Evolutionary conservation across 2,329 filamentous ascomycete species (phyloP).

Genomic region (Beauveria australis): DNA sequence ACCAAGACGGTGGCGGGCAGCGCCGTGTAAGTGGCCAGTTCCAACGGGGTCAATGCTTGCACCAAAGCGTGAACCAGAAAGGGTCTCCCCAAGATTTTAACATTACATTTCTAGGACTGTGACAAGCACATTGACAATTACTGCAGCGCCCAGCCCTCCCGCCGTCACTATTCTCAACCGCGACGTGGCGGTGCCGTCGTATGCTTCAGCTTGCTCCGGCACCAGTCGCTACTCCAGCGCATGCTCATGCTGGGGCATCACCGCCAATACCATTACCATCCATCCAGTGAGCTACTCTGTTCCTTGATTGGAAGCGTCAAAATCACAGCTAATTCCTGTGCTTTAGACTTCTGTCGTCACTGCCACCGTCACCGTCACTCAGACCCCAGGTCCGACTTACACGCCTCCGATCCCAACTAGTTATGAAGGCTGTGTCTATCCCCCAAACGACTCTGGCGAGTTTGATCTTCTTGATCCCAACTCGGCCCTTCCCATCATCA

Average conservation of each 20-base stretch:
- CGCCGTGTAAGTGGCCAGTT: background rate
- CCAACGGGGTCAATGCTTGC: background rate
- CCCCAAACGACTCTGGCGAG: background rate
- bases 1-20: background rate
- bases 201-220: slow-evolving; percentile 19
- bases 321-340: background rate
- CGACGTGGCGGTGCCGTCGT: slow-evolving; percentile 13
- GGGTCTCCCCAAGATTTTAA: background rate
- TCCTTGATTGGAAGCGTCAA: too few species aligned
- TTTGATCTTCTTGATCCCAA: slow-evolving; percentile 1
- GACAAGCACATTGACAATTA: background rate
- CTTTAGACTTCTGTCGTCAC: slow-evolving; percentile 1
- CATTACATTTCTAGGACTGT: background rate
- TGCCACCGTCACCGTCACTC: background rate
- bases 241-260: slow-evolving; percentile 22
- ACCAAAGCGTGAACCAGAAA: background rate
- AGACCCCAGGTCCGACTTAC: background rate
- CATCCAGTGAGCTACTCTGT: background rate
- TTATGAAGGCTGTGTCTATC: background rate
- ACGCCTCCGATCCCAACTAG: background rate
- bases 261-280: slow-evolving; percentile 12
- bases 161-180: background rate
- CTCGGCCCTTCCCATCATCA: background rate
- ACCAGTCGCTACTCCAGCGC: slow-evolving; percentile 18
- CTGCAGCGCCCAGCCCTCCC: background rate